Evolutionary conservation across 192 early-diverging fungal genomes (phyloP).

Genomic region (Cladochytrium replicatum): DNA sequence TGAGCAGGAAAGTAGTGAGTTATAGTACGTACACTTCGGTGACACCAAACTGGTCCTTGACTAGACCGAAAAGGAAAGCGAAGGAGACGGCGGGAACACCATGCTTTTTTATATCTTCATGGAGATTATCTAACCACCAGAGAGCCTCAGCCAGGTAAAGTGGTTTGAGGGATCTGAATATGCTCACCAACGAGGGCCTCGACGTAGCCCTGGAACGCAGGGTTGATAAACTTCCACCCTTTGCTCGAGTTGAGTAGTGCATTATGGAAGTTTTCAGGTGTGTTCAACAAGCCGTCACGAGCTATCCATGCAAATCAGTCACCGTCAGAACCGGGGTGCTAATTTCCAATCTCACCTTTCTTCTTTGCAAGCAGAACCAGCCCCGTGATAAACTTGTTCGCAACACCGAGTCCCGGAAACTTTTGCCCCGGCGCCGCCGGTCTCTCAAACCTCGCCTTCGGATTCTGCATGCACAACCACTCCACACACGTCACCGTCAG

Average conservation of each 20-base stretch:
- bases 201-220: conserved; percentile 15
- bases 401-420: conserved; percentile 13
- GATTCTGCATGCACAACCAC: conserved; percentile 16
- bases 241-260: conserved; percentile 4
- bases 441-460: background rate
- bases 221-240: conserved; percentile 12
- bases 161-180: too few species aligned
- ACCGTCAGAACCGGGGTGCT: background rate
- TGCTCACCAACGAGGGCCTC: conserved; percentile 3
- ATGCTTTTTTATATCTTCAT: too few species aligned
- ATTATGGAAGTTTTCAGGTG: conserved; percentile 14
- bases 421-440: conserved; percentile 10
- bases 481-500: conserved; percentile 9
- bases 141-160: too few species aligned
- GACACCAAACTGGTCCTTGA: too few species aligned
- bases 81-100: too few species aligned
- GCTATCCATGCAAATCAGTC: background rate
- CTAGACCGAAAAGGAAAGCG: too few species aligned
- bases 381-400: conserved; percentile 3
- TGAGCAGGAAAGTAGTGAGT: too few species aligned
- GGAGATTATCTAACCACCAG: too few species aligned
- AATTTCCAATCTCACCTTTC: background rate
- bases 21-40: too few species aligned
- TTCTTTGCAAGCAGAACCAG: conserved; percentile 10
- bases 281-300: conserved; percentile 7